These are phyloP conservation scores for Saccharomycopsis sp. DNA, from an alignment of 805 yeast species.

Conservation along the genomic window DNA sequence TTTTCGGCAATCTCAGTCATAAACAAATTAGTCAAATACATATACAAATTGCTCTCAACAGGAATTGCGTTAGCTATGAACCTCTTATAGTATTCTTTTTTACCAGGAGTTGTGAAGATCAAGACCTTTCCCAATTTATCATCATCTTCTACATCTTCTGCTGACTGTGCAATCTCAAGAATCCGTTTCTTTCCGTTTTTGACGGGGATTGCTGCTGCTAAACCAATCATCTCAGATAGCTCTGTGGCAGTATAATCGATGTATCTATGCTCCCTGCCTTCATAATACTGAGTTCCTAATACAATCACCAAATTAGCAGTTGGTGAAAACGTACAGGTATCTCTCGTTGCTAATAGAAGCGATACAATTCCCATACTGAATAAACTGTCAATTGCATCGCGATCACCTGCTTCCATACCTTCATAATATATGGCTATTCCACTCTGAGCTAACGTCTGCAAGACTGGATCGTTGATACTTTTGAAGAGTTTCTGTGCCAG, in stretches of 20 bases:
- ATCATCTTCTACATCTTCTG: slow-evolving; percentile 23
- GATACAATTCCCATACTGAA: slow-evolving; percentile 44
- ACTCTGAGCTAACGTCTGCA: slow-evolving; percentile 38
- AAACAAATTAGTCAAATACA: slow-evolving; percentile 57
- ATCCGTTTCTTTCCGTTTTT: not conserved
- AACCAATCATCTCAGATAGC: slow-evolving; percentile 58
- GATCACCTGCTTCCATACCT: slow-evolving; percentile 52
- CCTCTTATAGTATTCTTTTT: slow-evolving; percentile 57
- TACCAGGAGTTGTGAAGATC: slow-evolving; percentile 51
- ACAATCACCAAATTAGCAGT: slow-evolving; percentile 50
- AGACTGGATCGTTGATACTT: slow-evolving; percentile 40
- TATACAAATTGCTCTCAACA: slow-evolving; percentile 67
- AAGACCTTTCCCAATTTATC: slow-evolving; percentile 35
- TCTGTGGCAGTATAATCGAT: slow-evolving; percentile 63
- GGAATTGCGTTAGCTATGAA: slow-evolving; percentile 75
- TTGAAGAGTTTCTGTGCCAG: slow-evolving; percentile 36
- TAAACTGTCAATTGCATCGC: slow-evolving; percentile 45
- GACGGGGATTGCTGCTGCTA: slow-evolving; percentile 25
- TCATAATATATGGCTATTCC: slow-evolving; percentile 65
- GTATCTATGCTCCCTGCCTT: slow-evolving; percentile 66
- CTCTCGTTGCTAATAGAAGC: slow-evolving; percentile 56
- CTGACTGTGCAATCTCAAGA: slow-evolving; percentile 24
- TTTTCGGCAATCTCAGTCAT: slow-evolving; percentile 67
- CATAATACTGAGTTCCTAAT: slow-evolving; percentile 64
- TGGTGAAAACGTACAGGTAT: slow-evolving; percentile 45